Evolutionary conservation across 139 green algal species (phyloP).

Genomic region (Ettlia oleoabundans): DNA sequence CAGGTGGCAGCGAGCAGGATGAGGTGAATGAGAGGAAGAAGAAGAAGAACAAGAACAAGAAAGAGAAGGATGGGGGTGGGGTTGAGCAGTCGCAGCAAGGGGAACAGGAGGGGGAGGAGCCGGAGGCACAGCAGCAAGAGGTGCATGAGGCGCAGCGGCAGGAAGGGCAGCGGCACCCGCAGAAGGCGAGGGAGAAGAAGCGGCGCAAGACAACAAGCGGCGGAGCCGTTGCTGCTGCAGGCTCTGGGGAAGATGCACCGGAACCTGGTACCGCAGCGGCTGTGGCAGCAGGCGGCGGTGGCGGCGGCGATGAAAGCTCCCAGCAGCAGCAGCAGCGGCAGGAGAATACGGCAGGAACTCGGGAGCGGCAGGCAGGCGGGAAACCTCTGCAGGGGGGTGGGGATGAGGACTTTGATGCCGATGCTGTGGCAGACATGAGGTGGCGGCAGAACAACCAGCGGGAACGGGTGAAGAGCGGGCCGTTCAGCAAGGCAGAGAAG

Average conservation of each 20-base stretch:
- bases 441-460: conserved; percentile 61
- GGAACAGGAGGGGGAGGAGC: not conserved
- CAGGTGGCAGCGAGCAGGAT: too few relatives aligned
- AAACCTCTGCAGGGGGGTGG: not conserved
- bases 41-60: too few relatives aligned
- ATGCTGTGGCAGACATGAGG: not conserved
- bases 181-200: not conserved
- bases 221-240: not conserved
- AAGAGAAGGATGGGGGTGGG: too few relatives aligned
- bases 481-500: conserved; percentile 62
- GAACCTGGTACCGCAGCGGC: conserved; percentile 12
- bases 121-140: not conserved
- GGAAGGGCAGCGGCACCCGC: not conserved
- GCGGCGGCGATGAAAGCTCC: not conserved
- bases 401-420: not conserved
- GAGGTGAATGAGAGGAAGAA: too few relatives aligned
- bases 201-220: conserved; percentile 7
- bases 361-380: not conserved
- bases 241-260: not conserved
- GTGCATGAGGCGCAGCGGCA: not conserved
- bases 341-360: not conserved
- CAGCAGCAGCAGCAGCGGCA: conserved; percentile 3
- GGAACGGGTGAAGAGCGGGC: conserved; percentile 64
- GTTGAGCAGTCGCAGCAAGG: too few relatives aligned
- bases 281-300: not conserved